Conservation (phyloP, 129 eudicot species). For the Flaveria bidentis region DNA sequence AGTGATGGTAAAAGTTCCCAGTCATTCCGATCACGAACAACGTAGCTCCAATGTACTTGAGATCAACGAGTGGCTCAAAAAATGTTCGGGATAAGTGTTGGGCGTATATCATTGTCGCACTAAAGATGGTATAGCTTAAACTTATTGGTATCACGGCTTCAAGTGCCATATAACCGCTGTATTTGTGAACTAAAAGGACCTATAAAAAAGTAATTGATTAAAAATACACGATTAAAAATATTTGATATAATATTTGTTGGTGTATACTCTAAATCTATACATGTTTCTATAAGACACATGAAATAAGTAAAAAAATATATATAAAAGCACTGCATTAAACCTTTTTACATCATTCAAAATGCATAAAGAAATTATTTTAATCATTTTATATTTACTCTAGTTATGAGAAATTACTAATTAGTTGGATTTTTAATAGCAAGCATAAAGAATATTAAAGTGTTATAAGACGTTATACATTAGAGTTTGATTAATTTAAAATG, state of each 20-base stretch:
- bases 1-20: slow-evolving; percentile 58
- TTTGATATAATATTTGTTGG: too few relatives aligned
- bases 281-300: background rate
- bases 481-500: too few relatives aligned
- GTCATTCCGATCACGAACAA: slow-evolving; percentile 45
- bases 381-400: background rate
- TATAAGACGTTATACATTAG: too few relatives aligned
- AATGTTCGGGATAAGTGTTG: slow-evolving; percentile 41
- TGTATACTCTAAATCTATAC: background rate
- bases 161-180: slow-evolving; percentile 42
- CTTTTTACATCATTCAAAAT: background rate
- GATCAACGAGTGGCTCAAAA: slow-evolving; percentile 40
- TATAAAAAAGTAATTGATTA: background rate
- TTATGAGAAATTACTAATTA: background rate
- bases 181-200: slow-evolving; percentile 63
- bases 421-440: too few relatives aligned
- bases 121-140: slow-evolving; percentile 38
- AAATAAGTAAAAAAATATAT: background rate
- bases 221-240: background rate
- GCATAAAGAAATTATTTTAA: background rate
- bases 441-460: too few relatives aligned
- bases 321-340: background rate
- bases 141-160: slow-evolving; percentile 36
- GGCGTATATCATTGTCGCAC: slow-evolving; percentile 47
- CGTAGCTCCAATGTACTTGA: slow-evolving; percentile 43